Base-by-base conservation (phyloP, 176 grass and related monocot genomes). In the Musa schizocarpa region DNA sequence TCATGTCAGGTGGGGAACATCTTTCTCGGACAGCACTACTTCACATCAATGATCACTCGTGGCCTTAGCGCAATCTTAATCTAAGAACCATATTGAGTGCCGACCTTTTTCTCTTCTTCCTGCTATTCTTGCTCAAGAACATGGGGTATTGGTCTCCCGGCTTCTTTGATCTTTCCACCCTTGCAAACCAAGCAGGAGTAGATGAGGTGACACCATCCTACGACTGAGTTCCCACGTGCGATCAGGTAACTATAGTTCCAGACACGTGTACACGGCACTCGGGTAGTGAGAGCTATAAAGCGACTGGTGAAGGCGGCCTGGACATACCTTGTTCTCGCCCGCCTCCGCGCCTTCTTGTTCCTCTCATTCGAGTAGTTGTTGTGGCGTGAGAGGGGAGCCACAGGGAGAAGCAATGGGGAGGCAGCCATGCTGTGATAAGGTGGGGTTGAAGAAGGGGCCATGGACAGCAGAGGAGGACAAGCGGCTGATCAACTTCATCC, bases 381-480 rank as follows among this genome's bases (percentile, higher is more conserved):
- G 0, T 5, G 34, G 34, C 3, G 34, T 43, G 67, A 69, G 13
- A 49, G 9, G 11, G 9, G 11, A 19, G 2, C 10, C 2, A 13
- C 9, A 12, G 50, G 52, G 16, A 52, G 50, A 52, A 9, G 11
- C 13, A 54, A 73, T 73, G 71, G 71, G 51, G 21, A 73, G 71
- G 71, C 49, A 54, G 21, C 71, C 71, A 54, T 54, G 51, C 12
- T 73, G 51, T 54, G 71, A 73, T 11, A 68, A 68, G 65, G 24
- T 68, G 65, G 65, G 22, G 26, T 1, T 68, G 22, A 68, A 48
- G 11, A 54, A 73, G 51, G 71, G 71, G n/a, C 71, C 68, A 25
- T 73, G 71, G 71, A 73, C 51, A 24, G 50, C 20, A 52, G 71
- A 73, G 21, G 70, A 73, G 70, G 70, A 73, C 70, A 13, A 54